Base-by-base conservation (phyloP, 768 basidiomycete species). In the Boletellus ananas region DNA sequence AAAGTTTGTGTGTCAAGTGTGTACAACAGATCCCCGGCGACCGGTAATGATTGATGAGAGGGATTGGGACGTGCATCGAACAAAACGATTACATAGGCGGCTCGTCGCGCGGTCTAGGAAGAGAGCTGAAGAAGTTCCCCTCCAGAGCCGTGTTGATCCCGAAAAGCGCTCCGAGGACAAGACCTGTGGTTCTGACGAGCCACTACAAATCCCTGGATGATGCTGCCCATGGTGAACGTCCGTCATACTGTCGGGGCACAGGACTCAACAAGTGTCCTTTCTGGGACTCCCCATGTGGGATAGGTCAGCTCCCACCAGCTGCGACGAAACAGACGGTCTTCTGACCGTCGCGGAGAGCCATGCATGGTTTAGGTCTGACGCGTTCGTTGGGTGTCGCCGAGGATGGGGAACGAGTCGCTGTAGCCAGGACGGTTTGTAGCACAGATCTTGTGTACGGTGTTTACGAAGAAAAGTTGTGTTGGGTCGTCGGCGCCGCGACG, bases 11-110 rank as follows among this genome's bases (percentile, higher is more conserved):
- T 93, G 90, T 63, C 59, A 74, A 3, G 63, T 75, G 10, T 93
- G 90, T 58, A 90, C 89, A 9, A 48, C 62, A 4, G 71, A 87
- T 47, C 58, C 72, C 2, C 66, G 74, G 18, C 72, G 74, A 21
- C 90, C 90, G 0, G 66, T 80, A 13, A 78, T 87, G 73, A 79
- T 92, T 68, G 78, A 88, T 43, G 75, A 73, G 9, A 49, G 51
- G 10, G 65, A 76, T 42, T 85, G 86, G 82, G 70, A 74, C 2
- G 67, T 65, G 1, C 90, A 92, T 62, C 64, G 72, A 31, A 68
- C 67, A n/a, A 81, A 80, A 7, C 78, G 79, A 16, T 41, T 64
- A 10, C 88, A 90, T 62, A 74, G 73, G 56, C 70, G 74, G n/a
- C 65, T 78, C 35, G 69, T 70, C 13, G 65, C 64, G 1, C 74